Percentiles rank a stretch among this genome's conserved stretches.
Evolutionary conservation across 345 rosid genomes (phyloP).

Genomic region (Carallia pectinifolia): DNA sequence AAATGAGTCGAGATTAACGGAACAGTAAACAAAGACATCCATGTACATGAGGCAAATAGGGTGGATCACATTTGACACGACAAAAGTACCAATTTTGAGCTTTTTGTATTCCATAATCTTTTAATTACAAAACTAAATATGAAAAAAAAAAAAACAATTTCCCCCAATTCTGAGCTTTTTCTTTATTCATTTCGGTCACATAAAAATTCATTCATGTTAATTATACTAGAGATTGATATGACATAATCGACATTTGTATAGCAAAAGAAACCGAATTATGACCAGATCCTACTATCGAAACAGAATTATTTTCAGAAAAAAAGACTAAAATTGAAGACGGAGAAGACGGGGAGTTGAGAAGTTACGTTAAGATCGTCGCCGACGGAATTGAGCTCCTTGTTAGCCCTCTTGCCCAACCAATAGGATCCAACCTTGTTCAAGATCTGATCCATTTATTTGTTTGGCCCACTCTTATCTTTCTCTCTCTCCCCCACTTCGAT

Average conservation of each 20-base stretch:
- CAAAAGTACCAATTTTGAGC: too few relatives aligned
- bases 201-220: too few relatives aligned
- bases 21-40: background rate
- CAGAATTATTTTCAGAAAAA: background rate
- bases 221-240: too few relatives aligned
- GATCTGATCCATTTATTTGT: slow-evolving; percentile 70
- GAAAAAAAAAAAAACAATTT: too few relatives aligned
- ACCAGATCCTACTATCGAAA: slow-evolving; percentile 6
- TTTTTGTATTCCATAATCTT: too few relatives aligned
- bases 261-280: background rate
- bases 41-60: too few relatives aligned
- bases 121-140: too few relatives aligned
- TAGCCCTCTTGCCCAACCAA: slow-evolving; percentile 72
- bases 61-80: too few relatives aligned
- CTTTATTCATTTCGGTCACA: too few relatives aligned
- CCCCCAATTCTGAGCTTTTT: too few relatives aligned
- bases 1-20: background rate
- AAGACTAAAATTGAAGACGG: background rate
- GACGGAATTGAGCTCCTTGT: slow-evolving; percentile 78
- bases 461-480: background rate
- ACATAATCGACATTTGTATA: background rate
- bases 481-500: background rate
- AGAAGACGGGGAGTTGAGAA: background rate
- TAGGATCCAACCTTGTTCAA: slow-evolving; percentile 86
- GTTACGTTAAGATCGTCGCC: slow-evolving; percentile 81